Evolutionary conservation across 768 basidiomycete genomes (phyloP), one percentile per base, ranked within the genome.

Genomic region (Podaxis pistillaris): DNA sequence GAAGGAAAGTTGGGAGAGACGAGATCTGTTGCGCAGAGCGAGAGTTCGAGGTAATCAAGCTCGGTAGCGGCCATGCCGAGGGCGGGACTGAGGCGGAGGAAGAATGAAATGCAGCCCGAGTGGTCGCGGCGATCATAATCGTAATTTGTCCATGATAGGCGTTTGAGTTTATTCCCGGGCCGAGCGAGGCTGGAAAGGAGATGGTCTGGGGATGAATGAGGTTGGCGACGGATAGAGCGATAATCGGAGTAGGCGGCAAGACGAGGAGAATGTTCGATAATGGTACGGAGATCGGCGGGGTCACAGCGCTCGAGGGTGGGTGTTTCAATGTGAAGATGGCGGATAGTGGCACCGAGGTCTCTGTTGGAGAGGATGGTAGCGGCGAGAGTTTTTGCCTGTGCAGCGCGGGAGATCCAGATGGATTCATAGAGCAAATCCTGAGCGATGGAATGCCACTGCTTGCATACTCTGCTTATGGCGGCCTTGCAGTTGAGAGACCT

Each of bases 101-200:
- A 85, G 63, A 79, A 78, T 0, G 82, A 81, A 1, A 82, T 76
- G 56, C 88, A 86, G 61, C 64, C 64, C 4, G 64, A 68, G 28
- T 68, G 70, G 58, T 74, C 71, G 3, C 61, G 51, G 3, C 63
- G 60, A 56, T 73, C 70, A 50, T 76, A 69, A 36, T 86, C 87
- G 67, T 91, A 91, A 68, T 85, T 89, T 38, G 89, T 91, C 82
- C 88, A 89, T 26, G 83, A 85, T 13, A 91, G 76, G 30, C 84
- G 76, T 3, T 84, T 81, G 38, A 91, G 76, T 50, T 75, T 73
- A 65, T 79, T 82, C 49, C 80, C 76, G 15, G 83, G 83, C 51
- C 75, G 83, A 52, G 80, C 84, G 28, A 91, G 82, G 11, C 85
- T 80, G 9, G 79, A 79, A 11, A 90, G 80, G 56, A 91, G 80